Evolutionary conservation across 768 basidiomycete species (phyloP).

Genomic region (Lanmaoa rubissima): DNA sequence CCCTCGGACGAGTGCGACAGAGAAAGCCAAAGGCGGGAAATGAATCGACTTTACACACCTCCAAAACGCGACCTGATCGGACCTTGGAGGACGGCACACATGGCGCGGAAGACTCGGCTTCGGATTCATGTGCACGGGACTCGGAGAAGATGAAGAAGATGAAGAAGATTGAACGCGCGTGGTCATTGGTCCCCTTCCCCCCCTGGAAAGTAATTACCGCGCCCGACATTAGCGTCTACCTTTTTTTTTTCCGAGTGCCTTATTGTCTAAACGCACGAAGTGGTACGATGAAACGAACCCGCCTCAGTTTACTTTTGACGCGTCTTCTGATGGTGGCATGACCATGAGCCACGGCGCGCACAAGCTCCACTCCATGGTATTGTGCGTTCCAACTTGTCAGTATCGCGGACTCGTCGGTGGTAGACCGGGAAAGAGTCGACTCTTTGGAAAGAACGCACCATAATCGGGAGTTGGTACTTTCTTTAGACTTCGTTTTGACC

Average conservation of each 20-base stretch:
- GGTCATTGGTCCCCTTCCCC: not conserved
- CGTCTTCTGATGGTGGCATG: not conserved
- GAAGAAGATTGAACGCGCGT: too few relatives aligned
- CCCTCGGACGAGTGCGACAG: not conserved
- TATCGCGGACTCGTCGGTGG: not conserved
- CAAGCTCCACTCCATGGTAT: not conserved
- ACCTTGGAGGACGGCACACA: not conserved
- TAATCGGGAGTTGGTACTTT: not conserved
- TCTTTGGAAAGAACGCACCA: not conserved
- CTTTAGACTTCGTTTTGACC: not conserved
- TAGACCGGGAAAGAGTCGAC: too few relatives aligned
- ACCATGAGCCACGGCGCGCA: not conserved
- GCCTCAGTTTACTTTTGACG: not conserved
- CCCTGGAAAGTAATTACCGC: slow-evolving; percentile 7
- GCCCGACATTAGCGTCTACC: not conserved
- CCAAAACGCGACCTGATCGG: slow-evolving; percentile 3
- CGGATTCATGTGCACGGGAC: not conserved
- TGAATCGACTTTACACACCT: not conserved
- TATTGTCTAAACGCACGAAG: not conserved
- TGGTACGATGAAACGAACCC: not conserved
- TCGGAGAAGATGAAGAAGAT: not conserved
- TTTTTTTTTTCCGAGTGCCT: not conserved
- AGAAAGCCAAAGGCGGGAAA: not conserved
- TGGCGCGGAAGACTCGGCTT: not conserved
- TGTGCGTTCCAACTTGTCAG: not conserved